phyloP scores from a whole-genome alignment of 495 filamentous ascomycete species.

The Daldinia childiae region DNA sequence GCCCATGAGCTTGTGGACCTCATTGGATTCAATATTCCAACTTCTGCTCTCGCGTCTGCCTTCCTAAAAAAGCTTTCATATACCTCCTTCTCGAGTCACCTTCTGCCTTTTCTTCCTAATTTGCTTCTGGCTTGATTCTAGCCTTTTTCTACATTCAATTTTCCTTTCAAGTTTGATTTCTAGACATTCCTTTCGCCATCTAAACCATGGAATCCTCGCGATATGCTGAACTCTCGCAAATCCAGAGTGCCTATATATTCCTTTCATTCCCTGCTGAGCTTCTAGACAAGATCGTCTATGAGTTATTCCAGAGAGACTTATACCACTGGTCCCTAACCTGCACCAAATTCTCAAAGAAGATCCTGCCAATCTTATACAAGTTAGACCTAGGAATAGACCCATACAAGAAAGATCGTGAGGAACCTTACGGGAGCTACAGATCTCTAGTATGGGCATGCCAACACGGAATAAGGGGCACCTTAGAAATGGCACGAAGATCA shows the following conservation, averaged over 20 bases:
- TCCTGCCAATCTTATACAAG: slow-evolving; percentile 3
- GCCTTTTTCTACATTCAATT: not conserved
- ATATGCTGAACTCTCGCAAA: not conserved
- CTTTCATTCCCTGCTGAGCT: not conserved
- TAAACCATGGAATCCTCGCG: not conserved
- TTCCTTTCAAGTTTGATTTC: not conserved
- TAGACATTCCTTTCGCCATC: not conserved
- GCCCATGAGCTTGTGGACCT: not conserved
- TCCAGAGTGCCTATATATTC: not conserved
- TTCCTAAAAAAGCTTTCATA: not conserved
- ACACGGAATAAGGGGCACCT: not conserved
- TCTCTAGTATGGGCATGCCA: slow-evolving; percentile 6
- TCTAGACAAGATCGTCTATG: not conserved
- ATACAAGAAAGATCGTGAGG: not conserved
- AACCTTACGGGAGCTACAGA: not conserved
- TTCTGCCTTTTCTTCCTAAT: not conserved
- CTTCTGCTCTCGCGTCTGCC: not conserved
- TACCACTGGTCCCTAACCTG: not conserved
- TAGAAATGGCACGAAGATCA: not conserved
- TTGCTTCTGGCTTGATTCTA: not conserved
- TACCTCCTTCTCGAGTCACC: not conserved
- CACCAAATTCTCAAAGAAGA: not conserved
- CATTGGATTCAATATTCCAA: not conserved
- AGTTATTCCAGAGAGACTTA: not conserved
- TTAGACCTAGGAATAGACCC: not conserved